phyloP scores from a whole-genome alignment of 2,329 filamentous ascomycete genomes.

The Cryphonectria nitschkei region DNA sequence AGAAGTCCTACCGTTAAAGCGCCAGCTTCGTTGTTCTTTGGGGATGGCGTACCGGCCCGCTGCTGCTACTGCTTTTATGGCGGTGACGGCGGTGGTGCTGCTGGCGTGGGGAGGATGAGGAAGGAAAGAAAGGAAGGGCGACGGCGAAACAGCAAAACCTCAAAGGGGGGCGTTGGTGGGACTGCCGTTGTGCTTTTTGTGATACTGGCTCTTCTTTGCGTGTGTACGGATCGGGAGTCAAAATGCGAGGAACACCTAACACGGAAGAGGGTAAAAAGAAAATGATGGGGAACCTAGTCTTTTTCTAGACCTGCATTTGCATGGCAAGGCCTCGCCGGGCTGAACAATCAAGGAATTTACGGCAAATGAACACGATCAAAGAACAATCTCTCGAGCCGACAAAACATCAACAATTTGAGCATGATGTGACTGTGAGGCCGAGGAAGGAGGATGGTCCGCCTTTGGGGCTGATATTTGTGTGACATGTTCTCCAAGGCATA shows the following conservation, averaged over 20 bases:
- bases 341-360: conserved; percentile 52
- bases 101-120: conserved; percentile 30
- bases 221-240: conserved; percentile 37
- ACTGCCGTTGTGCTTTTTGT: conserved; percentile 28
- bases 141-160: conserved; percentile 23
- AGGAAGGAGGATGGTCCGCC: background rate
- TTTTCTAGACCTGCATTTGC: conserved; percentile 51
- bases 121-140: conserved; percentile 11
- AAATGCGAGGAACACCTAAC: conserved; percentile 29
- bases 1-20: conserved; percentile 97
- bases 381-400: conserved; percentile 41
- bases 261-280: conserved; percentile 30
- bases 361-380: conserved; percentile 52
- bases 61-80: conserved; percentile 31
- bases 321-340: conserved; percentile 50
- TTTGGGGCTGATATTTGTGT: background rate
- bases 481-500: background rate
- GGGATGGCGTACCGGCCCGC: conserved; percentile 26
- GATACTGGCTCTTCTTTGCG: conserved; percentile 17
- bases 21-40: conserved; percentile 16
- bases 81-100: conserved; percentile 28
- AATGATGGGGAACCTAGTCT: conserved; percentile 42
- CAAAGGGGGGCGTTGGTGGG: conserved; percentile 25
- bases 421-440: background rate
- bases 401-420: background rate